Evolutionary conservation across 2,329 filamentous ascomycete genomes (phyloP), one percentile per base, ranked within the genome.

Genomic region (Penicillium sp.): DNA sequence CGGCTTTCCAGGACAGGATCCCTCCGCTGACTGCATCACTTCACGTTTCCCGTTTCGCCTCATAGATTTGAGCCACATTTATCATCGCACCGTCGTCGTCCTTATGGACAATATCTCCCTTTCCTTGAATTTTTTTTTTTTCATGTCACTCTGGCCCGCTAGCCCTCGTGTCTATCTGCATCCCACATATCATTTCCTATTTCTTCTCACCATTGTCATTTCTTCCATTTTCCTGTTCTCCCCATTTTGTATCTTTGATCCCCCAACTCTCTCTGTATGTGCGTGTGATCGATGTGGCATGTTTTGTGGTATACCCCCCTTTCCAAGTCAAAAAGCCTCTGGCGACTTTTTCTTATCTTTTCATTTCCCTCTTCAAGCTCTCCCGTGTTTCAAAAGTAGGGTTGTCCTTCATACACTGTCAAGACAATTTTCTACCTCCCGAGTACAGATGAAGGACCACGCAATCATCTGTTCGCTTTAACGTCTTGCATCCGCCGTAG

Each of bases 231-330:
- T 57, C 49, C 59, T 54, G 33, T 61, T 59, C 55, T 59, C 28
- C 16, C 26, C 26, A 11, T 48, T 51, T 4, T 35, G 8, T 22
- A 22, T 35, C 48, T 35, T 5, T 35, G 48, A 35, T 35, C 48
- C 35, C 30, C 48, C 22, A 35, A 35, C 30, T 33, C 45, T 49
- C 48, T 35, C 49, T 58, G 57, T 64, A 58, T 61, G 64, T 64
- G 61, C 57, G 61, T 55, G 65, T 67, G 65, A 65, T 68, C 61
- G 62, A 65, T 66, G 67, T 69, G 67, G 63, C 66, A 67, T 69
- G 67, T 69, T 68, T 52, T 56, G 62, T 69, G 65, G 65, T 70
- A 70, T 70, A 70, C 68, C 68, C 68, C 66, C 26, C 14, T 55
- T 49, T 62, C 60, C 53, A 62, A 64, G 61, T 67, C 65, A 65